phyloP scores from a whole-genome alignment of 306 rosid genomes.

The Purshia tridentata region DNA sequence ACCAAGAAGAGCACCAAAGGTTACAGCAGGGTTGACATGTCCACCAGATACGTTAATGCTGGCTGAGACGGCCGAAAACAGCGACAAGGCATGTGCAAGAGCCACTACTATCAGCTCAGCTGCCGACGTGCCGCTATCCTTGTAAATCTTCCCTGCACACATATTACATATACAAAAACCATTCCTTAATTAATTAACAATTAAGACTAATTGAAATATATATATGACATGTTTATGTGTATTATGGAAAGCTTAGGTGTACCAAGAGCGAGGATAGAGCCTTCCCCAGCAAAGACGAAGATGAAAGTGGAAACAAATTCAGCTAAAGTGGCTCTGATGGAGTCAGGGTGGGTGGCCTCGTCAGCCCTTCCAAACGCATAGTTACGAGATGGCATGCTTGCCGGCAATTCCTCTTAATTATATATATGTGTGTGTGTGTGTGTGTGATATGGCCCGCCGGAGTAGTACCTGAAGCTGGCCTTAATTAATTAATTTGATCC shows the following conservation, averaged over 20 bases:
- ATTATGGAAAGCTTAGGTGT: neutral
- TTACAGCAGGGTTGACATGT: conserved; percentile 89
- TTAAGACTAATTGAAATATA: too few relatives aligned
- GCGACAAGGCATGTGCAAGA: conserved; percentile 67
- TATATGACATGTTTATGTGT: too few relatives aligned
- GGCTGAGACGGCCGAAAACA: conserved; percentile 69
- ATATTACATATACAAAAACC: neutral
- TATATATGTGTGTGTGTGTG: too few relatives aligned
- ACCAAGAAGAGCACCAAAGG: conserved; percentile 81
- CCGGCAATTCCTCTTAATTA: neutral
- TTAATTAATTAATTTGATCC: too few relatives aligned
- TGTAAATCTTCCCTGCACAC: conserved; percentile 61
- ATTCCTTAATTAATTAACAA: too few relatives aligned
- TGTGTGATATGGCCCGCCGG: too few relatives aligned
- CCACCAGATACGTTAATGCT: conserved; percentile 86
- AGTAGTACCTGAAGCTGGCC: too few relatives aligned
- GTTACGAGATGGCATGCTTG: conserved; percentile 66
- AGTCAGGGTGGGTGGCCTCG: conserved; percentile 90
- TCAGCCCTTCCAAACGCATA: conserved; percentile 80
- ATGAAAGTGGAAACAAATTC: conserved; percentile 80
- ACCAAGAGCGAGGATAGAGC: conserved; percentile 89
- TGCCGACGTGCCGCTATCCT: conserved; percentile 52
- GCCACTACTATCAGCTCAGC: conserved; percentile 59
- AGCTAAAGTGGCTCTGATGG: conserved; percentile 83
- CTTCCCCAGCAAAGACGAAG: conserved; percentile 95